phyloP scores from a whole-genome alignment of 148 eudicot species.

The Rhododendron ferrugineum region DNA sequence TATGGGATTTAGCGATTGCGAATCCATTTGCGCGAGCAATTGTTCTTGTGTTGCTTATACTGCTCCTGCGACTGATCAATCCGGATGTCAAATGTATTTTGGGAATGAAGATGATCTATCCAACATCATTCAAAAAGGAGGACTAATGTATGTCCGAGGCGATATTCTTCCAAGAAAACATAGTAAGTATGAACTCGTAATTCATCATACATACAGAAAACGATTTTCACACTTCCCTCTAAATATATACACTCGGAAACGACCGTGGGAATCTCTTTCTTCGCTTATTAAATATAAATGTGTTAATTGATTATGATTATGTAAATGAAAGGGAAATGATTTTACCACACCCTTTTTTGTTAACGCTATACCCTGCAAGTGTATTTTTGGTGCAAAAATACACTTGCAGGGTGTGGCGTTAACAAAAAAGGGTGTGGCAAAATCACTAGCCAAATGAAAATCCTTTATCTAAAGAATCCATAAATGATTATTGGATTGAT shows the following conservation, averaged over 20 bases:
- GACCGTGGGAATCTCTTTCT: no score
- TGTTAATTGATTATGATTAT: no score
- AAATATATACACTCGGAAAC: no score
- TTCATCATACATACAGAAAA: neutral
- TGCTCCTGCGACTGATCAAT: neutral
- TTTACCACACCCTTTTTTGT: no score
- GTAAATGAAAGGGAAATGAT: no score
- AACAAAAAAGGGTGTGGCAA: no score
- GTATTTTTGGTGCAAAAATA: no score
- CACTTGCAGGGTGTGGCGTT: no score
- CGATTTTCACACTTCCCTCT: neutral
- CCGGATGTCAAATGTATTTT: neutral
- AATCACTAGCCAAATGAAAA: no score
- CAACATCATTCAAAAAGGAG: neutral
- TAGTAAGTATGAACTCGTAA: neutral
- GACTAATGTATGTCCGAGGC: neutral
- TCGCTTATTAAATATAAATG: no score
- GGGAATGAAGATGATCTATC: neutral
- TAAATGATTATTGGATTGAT: neutral
- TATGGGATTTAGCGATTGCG: neutral
- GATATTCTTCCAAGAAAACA: neutral
- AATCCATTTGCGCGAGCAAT: neutral
- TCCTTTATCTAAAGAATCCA: neutral
- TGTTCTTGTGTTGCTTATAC: conserved; percentile 1
- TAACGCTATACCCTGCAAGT: no score